These are phyloP conservation scores for Chlorella sp. DNA, from an alignment of 139 green algal genomes.

Conservation along the genomic window DNA sequence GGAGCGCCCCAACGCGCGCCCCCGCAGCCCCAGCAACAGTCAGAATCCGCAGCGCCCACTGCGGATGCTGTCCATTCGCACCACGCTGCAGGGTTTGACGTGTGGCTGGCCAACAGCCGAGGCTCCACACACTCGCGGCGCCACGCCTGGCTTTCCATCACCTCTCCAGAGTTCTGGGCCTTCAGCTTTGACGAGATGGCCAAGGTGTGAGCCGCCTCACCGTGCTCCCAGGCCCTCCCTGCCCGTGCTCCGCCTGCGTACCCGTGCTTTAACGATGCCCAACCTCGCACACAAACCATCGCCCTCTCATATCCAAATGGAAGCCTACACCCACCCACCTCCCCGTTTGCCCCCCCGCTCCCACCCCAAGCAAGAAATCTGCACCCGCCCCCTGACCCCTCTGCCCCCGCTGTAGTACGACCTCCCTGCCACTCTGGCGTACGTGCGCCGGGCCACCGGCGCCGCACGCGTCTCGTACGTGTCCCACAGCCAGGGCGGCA, in stretches of 20 bases:
- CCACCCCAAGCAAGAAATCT: too few relatives aligned
- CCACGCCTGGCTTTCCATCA: constrained; percentile 24
- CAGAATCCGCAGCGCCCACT: too few relatives aligned
- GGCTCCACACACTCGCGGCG: constrained; percentile 43
- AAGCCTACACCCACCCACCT: too few relatives aligned
- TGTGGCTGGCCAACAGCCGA: constrained; percentile 57
- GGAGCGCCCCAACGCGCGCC: background rate
- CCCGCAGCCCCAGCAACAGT: too few relatives aligned
- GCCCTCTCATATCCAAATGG: too few relatives aligned
- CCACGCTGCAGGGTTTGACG: constrained; percentile 46
- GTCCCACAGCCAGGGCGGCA: constrained; percentile 38
- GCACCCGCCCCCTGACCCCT: too few relatives aligned
- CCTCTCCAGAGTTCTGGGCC: constrained; percentile 37
- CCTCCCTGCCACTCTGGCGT: constrained; percentile 37
- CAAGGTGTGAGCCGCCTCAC: constrained; percentile 4
- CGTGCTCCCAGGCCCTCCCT: background rate
- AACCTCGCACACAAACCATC: too few relatives aligned
- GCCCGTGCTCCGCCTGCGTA: too few relatives aligned
- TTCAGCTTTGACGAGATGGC: constrained; percentile 59
- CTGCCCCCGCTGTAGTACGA: constrained; percentile 34
- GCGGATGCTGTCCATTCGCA: too few relatives aligned
- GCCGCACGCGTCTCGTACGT: constrained; percentile 26
- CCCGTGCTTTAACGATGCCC: too few relatives aligned
- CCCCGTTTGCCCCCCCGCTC: too few relatives aligned
- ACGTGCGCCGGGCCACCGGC: constrained; percentile 18